Percentiles rank a stretch among this genome's conserved stretches.
phyloP scores from a whole-genome alignment of 2,329 filamentous ascomycete genomes.

The Colletotrichum gigasporum region DNA sequence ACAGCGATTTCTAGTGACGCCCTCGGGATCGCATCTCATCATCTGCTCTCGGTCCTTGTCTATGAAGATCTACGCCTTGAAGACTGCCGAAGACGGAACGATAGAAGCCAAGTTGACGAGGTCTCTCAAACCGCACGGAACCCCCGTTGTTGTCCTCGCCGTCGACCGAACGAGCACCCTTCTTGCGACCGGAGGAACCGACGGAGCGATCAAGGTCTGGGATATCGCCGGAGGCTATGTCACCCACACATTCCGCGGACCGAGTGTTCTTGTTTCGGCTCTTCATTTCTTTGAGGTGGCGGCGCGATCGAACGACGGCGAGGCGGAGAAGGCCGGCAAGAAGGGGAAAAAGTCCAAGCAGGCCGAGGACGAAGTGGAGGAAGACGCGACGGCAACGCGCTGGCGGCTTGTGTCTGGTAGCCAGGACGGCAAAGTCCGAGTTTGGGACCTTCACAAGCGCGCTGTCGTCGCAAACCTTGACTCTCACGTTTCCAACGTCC shows the following conservation, averaged over 20 bases:
- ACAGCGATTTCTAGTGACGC: constrained; percentile 71
- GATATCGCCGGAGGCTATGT: constrained; percentile 90
- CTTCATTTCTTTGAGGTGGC: constrained; percentile 89
- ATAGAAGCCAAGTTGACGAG: constrained; percentile 76
- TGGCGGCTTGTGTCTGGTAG: constrained; percentile 90
- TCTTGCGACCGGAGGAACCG: constrained; percentile 90
- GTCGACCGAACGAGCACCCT: constrained; percentile 90
- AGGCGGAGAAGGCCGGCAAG: constrained; percentile 50
- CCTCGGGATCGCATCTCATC: constrained; percentile 86
- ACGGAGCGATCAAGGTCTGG: constrained; percentile 96
- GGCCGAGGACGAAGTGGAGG: constrained; percentile 49
- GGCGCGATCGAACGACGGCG: constrained; percentile 47
- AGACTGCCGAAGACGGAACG: constrained; percentile 63
- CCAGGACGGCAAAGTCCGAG: constrained; percentile 90
- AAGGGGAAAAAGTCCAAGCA: constrained; percentile 56
- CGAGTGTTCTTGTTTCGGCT: constrained; percentile 90
- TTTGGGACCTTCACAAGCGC: constrained; percentile 92
- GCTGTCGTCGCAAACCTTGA: constrained; percentile 81
- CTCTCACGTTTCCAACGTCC: constrained; percentile 95
- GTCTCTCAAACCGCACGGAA: constrained; percentile 88
- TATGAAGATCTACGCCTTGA: constrained; percentile 88
- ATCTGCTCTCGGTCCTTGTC: constrained; percentile 94
- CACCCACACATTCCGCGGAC: constrained; percentile 94
- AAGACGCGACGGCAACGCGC: constrained; percentile 53
- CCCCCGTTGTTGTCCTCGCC: constrained; percentile 87